Evolutionary conservation across 108 stramenopile genomes (phyloP), one percentile per base, ranked within the genome.

Genomic region (Thalassiosira profunda): DNA sequence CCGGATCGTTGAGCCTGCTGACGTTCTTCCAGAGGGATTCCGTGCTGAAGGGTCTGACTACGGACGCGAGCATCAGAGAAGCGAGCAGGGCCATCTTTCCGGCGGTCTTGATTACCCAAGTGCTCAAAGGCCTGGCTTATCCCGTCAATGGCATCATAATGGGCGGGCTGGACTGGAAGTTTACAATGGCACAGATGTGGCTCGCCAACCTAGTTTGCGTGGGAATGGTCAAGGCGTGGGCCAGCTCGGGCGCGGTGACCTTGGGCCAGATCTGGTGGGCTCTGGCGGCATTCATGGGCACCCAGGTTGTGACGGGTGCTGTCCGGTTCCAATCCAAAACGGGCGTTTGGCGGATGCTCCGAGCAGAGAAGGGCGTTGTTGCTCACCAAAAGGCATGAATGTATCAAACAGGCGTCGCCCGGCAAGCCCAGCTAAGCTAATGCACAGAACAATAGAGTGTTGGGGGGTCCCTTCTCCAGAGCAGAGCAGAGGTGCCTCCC

Each of bases 81-180:
- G 93, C 93, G 6, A 86, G 88, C 29, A 43, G 63, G 14, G 63
- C 70, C 0, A 88, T 98, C 9, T 94, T 98, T 34, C 93, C 90
- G 21, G 89, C 79, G n/a, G 93, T 94, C 2, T 56, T 94, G 64
- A 46, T 84, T 30, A 92, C 92, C 15, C 97, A 97, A 81, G 69
- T 80, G 12, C 63, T 80, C 61, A 83, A 83, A 49, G 97, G 97
- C 29, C 81, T 96, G n/a, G 95, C 93, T 21, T 98, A 98, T 70
- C 94, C 95, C 2, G 90, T 92, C 48, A 96, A 96, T 70, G 97
- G 95, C 10, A 93, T 95, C 15, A 64, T 94, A 24, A 96, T 98
- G 95, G 97, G 95, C 59, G 97, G 93, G n/a, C 42, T 86, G 58
- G 97, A 98, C 76, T 98, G 95, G 95, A 68, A 84, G 21, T 95